Evolutionary conservation across 495 filamentous ascomycete species (phyloP), one percentile per base, ranked within the genome.

Genomic region (Ramalina intermedia): DNA sequence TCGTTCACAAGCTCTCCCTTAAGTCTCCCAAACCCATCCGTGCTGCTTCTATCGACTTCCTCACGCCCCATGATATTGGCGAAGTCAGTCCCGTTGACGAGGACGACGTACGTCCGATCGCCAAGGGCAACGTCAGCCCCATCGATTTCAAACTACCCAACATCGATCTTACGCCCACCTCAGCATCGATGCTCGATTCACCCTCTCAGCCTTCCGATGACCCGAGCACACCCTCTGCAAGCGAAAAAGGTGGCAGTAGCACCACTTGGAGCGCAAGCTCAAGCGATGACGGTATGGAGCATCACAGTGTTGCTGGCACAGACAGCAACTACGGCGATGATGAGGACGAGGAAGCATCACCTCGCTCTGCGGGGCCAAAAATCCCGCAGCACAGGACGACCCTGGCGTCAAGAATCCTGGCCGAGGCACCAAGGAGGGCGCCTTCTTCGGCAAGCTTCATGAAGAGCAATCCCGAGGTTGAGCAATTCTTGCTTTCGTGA

Each of bases 401-500:
- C 29, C 29, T 43, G 48, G 18, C 2, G 26, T 24, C 12, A 33
- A 48, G 17, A 9, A 16, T 20, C 39, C 13, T 29, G 37, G 24
- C 29, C 36, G 14, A 41, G 42, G 24, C 27, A 9, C 17, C 46
- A 40, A n/a, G 37, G 38, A 21, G 49, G 29, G 26, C 43, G 51
- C 39, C 47, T 42, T 36, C 52, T 18, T 11, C 49, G 14, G n/a
- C 41, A 17, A 53, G 46, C 39, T 16, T 53, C n/a, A 41, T 40
- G 18, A 50, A 18, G 26, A 36, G 26, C 37, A 58, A 58, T 33
- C 56, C 56, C 14, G 56, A 58, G 29, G 53, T 52, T 21, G 49
- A 54, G 40, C 23, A 43, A 23, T 65, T 56, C 52, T 58, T 58
- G 46, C 66, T 61, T 23, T 46, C 54, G 21, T 56, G 42, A 50